Base-by-base conservation (phyloP, 371 early-diverging fungal species). In the Actinomucor elegans region DNA sequence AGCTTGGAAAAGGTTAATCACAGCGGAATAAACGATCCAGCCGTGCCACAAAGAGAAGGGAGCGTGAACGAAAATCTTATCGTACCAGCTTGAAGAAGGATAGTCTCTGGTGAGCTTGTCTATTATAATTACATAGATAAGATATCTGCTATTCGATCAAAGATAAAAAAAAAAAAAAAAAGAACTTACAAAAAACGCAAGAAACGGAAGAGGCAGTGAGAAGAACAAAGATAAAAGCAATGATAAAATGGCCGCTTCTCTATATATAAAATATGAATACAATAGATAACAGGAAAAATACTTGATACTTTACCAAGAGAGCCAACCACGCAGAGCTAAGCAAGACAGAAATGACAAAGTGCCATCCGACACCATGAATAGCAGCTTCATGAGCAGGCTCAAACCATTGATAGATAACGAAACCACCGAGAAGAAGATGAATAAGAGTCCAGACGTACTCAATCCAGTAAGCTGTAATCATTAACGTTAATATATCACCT, bases 1-100 rank as follows among this genome's bases (percentile, higher is more conserved):
- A 52, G 79, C 77, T 40, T 86, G 83, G 63, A 87, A 79, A 49
- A 79, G 44, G 64, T 83, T 84, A 61, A 85, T 51, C 48, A 83
- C 76, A 61, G 73, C 68, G 38, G 83, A 64, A 46, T 80, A 85
- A 46, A 81, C 78, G 42, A 86, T 70, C 83, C 86, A 85, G 40
- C 81, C 89, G 71, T 89, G 87, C 75, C 80, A 87, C 43, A 89
- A 69, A 33, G 87, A 85, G 75, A 89, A 83, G 40, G 89, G 89
- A 29, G 85, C 82, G 62, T 87, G 89, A 54, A 89, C 67, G 43
- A 87, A 82, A 50, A 87, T 35, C 44, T 66, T 68, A 43, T 87
- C 82, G 33, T 56, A 66, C 62, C 68, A 66, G 32, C 69, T 74
- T 10, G 57, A 46, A 23, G 77, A 64, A 15, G 80, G 73, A 29